Conservation (phyloP, 129 eudicot genomes). For the Glebionis coronaria region DNA sequence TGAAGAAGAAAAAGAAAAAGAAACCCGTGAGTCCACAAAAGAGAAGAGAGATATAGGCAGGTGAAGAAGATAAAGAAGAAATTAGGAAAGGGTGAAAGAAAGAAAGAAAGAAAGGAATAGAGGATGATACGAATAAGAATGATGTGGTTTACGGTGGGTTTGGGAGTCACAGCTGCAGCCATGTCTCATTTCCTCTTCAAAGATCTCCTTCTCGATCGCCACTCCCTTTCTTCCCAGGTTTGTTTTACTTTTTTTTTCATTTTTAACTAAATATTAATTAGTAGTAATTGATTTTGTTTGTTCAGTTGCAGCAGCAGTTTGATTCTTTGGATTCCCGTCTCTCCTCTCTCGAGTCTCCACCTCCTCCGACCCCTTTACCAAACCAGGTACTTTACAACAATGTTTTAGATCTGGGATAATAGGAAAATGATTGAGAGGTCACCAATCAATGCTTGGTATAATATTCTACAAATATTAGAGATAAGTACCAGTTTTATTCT, state of each 20-base stretch:
- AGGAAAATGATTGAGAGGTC: too few relatives aligned
- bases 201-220: conserved; percentile 37
- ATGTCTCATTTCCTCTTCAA: conserved; percentile 30
- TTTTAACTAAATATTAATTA: neutral
- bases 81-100: too few relatives aligned
- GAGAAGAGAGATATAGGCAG: too few relatives aligned
- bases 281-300: too few relatives aligned
- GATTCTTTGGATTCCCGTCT: conserved; percentile 29
- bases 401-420: neutral
- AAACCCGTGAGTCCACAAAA: too few relatives aligned
- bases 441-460: too few relatives aligned
- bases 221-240: conserved; percentile 34
- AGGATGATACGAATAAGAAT: conserved; percentile 24
- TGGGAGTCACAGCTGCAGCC: conserved; percentile 22
- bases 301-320: conserved; percentile 32
- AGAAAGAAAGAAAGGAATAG: neutral
- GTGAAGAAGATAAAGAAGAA: too few relatives aligned
- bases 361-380: neutral
- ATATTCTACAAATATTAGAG: too few relatives aligned
- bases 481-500: too few relatives aligned
- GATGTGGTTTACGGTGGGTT: conserved; percentile 27
- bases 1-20: too few relatives aligned
- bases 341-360: conserved; percentile 23
- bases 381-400: neutral
- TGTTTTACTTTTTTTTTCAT: neutral